Evolutionary conservation across 495 filamentous ascomycete genomes (phyloP).

Genomic region (Trichoderma erinaceum): DNA sequence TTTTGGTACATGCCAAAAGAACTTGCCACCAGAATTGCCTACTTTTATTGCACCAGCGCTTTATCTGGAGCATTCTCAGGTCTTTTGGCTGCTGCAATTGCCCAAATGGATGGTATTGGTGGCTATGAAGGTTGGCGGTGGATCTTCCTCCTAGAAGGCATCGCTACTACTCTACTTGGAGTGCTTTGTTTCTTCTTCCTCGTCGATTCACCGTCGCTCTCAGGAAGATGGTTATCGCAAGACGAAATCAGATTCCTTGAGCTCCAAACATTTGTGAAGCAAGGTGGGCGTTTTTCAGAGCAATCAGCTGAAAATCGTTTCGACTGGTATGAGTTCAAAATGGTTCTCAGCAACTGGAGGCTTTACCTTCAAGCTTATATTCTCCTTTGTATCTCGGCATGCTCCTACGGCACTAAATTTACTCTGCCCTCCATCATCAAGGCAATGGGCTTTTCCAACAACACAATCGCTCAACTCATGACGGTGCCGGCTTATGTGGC

Average conservation of each 20-base stretch:
- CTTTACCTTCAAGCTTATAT: conserved; percentile 17
- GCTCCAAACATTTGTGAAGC: conserved; percentile 14
- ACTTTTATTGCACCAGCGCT: conserved; percentile 67
- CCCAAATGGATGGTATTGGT: conserved; percentile 56
- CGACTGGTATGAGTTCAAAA: conserved; percentile 15
- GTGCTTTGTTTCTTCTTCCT: conserved; percentile 54
- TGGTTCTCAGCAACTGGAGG: conserved; percentile 17
- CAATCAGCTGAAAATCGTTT: not conserved
- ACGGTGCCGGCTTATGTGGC: conserved; percentile 67
- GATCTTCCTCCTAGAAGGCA: conserved; percentile 65
- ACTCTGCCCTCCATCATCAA: conserved; percentile 60
- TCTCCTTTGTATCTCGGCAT: conserved; percentile 10
- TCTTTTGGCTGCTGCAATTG: conserved; percentile 63
- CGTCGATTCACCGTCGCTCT: conserved; percentile 55
- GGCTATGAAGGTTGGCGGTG: conserved; percentile 55
- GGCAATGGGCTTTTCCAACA: conserved; percentile 52
- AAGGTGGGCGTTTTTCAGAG: conserved; percentile 13
- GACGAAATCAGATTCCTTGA: conserved; percentile 18
- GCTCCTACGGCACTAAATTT: conserved; percentile 13
- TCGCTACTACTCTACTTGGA: conserved; percentile 59
- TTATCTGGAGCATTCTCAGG: conserved; percentile 70
- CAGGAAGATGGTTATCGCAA: conserved; percentile 10
- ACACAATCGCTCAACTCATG: conserved; percentile 60
- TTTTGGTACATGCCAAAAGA: conserved; percentile 68
- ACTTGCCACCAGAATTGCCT: conserved; percentile 63